Base-by-base conservation (phyloP, 2,329 filamentous ascomycete species). In the Cercospora nicotianae region DNA sequence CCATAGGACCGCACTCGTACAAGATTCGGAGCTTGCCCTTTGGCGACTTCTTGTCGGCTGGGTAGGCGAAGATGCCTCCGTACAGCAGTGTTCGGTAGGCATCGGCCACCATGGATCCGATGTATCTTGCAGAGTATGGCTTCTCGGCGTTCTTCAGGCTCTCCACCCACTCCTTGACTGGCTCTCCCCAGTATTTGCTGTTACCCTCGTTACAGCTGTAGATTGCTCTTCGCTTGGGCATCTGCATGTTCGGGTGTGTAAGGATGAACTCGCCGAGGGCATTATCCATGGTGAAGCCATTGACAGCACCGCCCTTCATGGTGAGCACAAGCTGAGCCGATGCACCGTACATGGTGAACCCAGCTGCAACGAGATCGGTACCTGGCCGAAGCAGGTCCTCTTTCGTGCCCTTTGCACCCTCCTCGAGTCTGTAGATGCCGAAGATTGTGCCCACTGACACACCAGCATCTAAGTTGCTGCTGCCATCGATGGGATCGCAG, bases 311-410 rank as follows among this genome's bases (percentile, higher is more conserved):
- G 73, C 90, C 92, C 82, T 91, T 92, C 93, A 98, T 97, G 74
- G 95, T 99, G 78, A 99, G 91, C 76, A 99, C 95, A 57, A 99
- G 87, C 84, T 98, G 94, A 3, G 95, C 90, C 3, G 94, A 97
- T 74, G 95, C 95, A 78, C 95, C 95, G 83, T 99, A 99, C 95
- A 99, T 99, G 81, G 95, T 99, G 87, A 99, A 99, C n/a, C 95
- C 95, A 23, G 92, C 90, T 39, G 95, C 94, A 20, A 98, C 87
- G 73, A 98, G 88, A 81, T 97, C 94, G 1, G 91, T 94, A 66
- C 95, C 95, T 0, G 95, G 91, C 81, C 89, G 90, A 68, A 98
- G 87, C 69, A 99, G 87, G 79, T 98, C 94, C 77, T 96, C 93
- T 75, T 91, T 90, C 68, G 87, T 90, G 72, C 91, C 91, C 68